These are phyloP conservation scores for Casaregolazyma lundiana DNA, from an alignment of 1,139 yeast species.

Conservation along the genomic window DNA sequence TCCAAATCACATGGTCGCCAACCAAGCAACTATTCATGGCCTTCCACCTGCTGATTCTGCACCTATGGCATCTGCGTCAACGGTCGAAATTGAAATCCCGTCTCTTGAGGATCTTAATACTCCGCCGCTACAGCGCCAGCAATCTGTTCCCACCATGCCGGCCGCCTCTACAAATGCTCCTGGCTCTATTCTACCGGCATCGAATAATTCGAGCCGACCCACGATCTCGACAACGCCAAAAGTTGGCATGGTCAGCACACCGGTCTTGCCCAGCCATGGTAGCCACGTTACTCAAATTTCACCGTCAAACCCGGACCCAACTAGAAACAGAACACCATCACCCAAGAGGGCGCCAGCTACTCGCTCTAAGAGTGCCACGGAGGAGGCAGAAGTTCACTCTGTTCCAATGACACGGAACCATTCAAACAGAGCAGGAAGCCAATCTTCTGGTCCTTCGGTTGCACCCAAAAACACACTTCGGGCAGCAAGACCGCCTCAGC, in stretches of 20 bases:
- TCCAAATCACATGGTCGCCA: conserved; percentile 9
- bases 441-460: neutral
- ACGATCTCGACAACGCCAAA: neutral
- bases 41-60: conserved; percentile 25
- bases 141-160: conserved; percentile 9
- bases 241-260: neutral
- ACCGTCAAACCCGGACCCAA: conserved; percentile 16
- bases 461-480: conserved; percentile 16
- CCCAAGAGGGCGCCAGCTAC: conserved; percentile 7
- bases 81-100: conserved; percentile 58
- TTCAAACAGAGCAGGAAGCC: neutral
- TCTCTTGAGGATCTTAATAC: conserved; percentile 38
- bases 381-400: neutral
- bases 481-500: conserved; percentile 8
- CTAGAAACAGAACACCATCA: conserved; percentile 6
- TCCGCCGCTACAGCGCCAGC: conserved; percentile 6
- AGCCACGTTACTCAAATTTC: neutral
- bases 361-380: neutral
- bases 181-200: conserved; percentile 5
- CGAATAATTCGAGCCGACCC: neutral
- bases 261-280: neutral
- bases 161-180: conserved; percentile 8
- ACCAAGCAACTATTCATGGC: conserved; percentile 8
- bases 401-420: neutral
- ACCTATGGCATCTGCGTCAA: conserved; percentile 23